Conservation (phyloP, 495 filamentous ascomycete genomes). For the Viridothelium virens region DNA sequence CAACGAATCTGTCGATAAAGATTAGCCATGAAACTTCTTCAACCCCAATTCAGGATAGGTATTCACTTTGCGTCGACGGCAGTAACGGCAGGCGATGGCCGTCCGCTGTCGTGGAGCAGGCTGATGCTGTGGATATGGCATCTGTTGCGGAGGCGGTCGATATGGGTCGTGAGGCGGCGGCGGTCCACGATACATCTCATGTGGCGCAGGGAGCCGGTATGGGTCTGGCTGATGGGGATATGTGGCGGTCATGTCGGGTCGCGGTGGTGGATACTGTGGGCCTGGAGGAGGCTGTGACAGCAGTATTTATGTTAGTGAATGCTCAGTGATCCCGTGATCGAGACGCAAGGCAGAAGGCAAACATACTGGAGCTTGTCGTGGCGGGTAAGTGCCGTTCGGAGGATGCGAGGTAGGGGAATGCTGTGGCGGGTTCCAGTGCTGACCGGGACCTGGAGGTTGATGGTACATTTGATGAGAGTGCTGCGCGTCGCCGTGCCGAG, state of each 20-base stretch:
- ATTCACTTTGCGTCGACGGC: slow-evolving; percentile 69
- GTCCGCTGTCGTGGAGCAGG: slow-evolving; percentile 71
- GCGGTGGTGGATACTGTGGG: slow-evolving; percentile 26
- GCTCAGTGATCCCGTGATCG: background rate
- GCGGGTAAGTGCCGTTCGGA: slow-evolving; percentile 26
- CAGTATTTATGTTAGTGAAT: slow-evolving; percentile 7
- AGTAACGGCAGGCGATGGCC: slow-evolving; percentile 80
- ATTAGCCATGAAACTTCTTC: slow-evolving; percentile 13
- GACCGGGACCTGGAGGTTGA: slow-evolving; percentile 13
- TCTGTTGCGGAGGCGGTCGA: slow-evolving; percentile 21
- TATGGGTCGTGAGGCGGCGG: slow-evolving; percentile 26
- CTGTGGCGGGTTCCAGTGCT: slow-evolving; percentile 9
- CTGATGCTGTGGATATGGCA: slow-evolving; percentile 34
- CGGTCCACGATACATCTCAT: slow-evolving; percentile 28
- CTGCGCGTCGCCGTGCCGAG: slow-evolving; percentile 12
- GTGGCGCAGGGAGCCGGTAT: slow-evolving; percentile 24
- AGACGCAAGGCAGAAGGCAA: background rate
- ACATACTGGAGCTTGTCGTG: slow-evolving; percentile 16
- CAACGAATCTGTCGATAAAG: slow-evolving; percentile 61
- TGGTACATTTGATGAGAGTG: slow-evolving; percentile 17
- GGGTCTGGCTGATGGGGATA: slow-evolving; percentile 26
- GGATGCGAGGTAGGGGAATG: slow-evolving; percentile 25
- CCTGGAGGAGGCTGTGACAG: slow-evolving; percentile 13
- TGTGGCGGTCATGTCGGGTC: slow-evolving; percentile 28
- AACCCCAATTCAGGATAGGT: background rate